Evolutionary conservation across 208 protist genomes (phyloP), one percentile per base, ranked within the genome.

Genomic region (Crithidia bombi): DNA sequence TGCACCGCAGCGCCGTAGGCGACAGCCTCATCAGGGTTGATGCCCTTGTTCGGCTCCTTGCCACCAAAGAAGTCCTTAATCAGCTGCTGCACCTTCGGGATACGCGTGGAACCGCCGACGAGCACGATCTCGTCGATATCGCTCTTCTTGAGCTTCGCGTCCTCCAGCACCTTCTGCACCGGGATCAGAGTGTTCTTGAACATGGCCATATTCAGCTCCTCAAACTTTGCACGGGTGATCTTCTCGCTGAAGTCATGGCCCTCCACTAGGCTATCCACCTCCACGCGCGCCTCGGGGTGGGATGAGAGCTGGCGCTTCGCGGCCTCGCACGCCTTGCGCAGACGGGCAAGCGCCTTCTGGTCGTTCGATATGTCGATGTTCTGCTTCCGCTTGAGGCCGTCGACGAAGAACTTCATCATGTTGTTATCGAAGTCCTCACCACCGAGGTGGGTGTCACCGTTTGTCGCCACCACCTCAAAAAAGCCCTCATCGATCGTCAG

Each of bases 1-100:
- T 99, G 98, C 63, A 99, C 98, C 21, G 99, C 99, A 19, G 99
- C 99, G 39, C 99, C 99, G 32, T 98, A 92, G 4, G 99, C 99
- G 19, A 99, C 99, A 14, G 98, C 99, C 84, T 99, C 99, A 73
- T 99, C 92, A 0, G 92, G 90, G 72, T 95, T 69, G 28, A 97
- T 81, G 76, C 50, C 97, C 92, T 84, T 99, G 98, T 78, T 99
- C 87, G 81, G 87, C 80, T 62, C 68, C 92, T 92, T 83, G 78
- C 67, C 74, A 25, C 74, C 77, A 56, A 97, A 95, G 46, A 85
- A 50, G 11, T 90, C 65, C 63, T 73, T 41, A 82, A 93, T 57
- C 57, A 97, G 55, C 50, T 87, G 63, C 69, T 98, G 95, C 19
- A 99, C 85, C 77, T 98, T 98, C 30, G 98, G 98, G 73, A 99